phyloP scores from a whole-genome alignment of 495 filamentous ascomycete genomes.

The Cercophora sp. region DNA sequence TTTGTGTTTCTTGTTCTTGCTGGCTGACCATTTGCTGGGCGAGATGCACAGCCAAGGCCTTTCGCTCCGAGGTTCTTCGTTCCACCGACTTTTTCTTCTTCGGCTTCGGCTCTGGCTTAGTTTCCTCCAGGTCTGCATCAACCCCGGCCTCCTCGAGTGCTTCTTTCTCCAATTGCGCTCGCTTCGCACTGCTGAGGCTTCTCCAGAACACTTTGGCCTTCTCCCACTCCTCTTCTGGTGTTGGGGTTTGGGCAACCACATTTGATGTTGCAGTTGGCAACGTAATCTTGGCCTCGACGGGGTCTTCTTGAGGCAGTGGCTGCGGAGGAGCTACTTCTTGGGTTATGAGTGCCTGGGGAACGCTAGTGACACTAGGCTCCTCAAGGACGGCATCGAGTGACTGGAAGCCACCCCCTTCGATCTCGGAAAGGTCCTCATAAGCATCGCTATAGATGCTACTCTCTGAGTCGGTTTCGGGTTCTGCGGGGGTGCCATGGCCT shows the following conservation, averaged over 20 bases:
- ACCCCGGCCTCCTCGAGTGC: slow-evolving; percentile 46
- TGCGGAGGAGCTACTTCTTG: slow-evolving; percentile 1
- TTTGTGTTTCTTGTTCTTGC: slow-evolving; percentile 9
- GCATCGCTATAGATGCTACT: slow-evolving; percentile 84
- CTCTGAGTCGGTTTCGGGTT: slow-evolving; percentile 31
- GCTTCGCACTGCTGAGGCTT: slow-evolving; percentile 54
- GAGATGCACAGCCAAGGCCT: slow-evolving; percentile 24
- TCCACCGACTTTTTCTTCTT: slow-evolving; percentile 41
- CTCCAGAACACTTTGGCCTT: slow-evolving; percentile 61
- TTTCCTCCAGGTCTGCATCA: slow-evolving; percentile 40
- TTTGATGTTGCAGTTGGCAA: slow-evolving; percentile 13
- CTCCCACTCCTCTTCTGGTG: slow-evolving; percentile 53
- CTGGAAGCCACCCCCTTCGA: slow-evolving; percentile 69
- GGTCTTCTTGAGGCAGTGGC: slow-evolving; percentile 8
- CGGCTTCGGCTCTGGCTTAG: slow-evolving; percentile 23
- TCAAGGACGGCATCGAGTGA: slow-evolving; percentile 83
- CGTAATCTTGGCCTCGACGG: slow-evolving; percentile 5
- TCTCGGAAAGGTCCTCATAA: slow-evolving; percentile 67
- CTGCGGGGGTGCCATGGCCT: neutral
- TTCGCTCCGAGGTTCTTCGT: slow-evolving; percentile 25
- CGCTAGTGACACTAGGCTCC: slow-evolving; percentile 36
- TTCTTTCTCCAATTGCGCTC: slow-evolving; percentile 53
- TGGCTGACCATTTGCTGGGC: slow-evolving; percentile 25
- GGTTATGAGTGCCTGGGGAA: neutral
- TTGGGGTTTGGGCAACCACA: slow-evolving; percentile 14